Percentiles rank a stretch among this genome's conserved stretches.
These are phyloP conservation scores for Botryotinia convoluta DNA, from an alignment of 2,329 filamentous ascomycete species.

Conservation along the genomic window DNA sequence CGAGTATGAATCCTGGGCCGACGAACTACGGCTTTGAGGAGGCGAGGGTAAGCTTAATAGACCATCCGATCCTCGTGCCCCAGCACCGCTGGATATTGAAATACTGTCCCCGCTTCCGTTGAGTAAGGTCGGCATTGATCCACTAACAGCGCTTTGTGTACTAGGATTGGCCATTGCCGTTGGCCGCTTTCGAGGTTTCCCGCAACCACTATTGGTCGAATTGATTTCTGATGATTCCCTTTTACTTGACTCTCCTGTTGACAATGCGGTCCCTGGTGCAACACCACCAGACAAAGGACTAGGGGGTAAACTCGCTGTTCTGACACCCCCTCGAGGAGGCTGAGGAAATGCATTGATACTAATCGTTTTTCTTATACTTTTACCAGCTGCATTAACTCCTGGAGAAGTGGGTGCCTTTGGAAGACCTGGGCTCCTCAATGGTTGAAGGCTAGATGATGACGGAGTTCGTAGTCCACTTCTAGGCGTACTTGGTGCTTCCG, in stretches of 20 bases:
- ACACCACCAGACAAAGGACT: slow-evolving; percentile 55
- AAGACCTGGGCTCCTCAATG: slow-evolving; percentile 52
- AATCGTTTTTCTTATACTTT: slow-evolving; percentile 77
- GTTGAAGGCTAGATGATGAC: slow-evolving; percentile 52
- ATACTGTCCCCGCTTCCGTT: slow-evolving; percentile 78
- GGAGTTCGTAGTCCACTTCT: slow-evolving; percentile 59
- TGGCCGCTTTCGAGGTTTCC: slow-evolving; percentile 32
- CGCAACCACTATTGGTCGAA: slow-evolving; percentile 21
- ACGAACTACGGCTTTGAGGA: slow-evolving; percentile 85
- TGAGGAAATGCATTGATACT: slow-evolving; percentile 95
- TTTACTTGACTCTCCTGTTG: slow-evolving; percentile 30
- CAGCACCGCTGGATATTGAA: slow-evolving; percentile 60
- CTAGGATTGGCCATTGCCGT: slow-evolving; percentile 38
- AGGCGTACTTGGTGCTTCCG: slow-evolving; percentile 43
- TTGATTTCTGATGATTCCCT: slow-evolving; percentile 33
- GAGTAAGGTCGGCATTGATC: slow-evolving; percentile 66
- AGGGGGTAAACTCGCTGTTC: slow-evolving; percentile 59
- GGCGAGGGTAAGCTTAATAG: slow-evolving; percentile 77
- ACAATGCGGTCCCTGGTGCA: slow-evolving; percentile 21
- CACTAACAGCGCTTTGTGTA: slow-evolving; percentile 38
- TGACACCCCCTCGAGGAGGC: slow-evolving; percentile 68
- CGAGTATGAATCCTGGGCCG: slow-evolving; percentile 87
- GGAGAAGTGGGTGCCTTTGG: slow-evolving; percentile 56
- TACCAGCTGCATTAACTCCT: slow-evolving; percentile 58
- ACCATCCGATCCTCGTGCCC: slow-evolving; percentile 68